Conservation (phyloP, 1,284 basidiomycete genomes). For the Xerocomus amazonicus region DNA sequence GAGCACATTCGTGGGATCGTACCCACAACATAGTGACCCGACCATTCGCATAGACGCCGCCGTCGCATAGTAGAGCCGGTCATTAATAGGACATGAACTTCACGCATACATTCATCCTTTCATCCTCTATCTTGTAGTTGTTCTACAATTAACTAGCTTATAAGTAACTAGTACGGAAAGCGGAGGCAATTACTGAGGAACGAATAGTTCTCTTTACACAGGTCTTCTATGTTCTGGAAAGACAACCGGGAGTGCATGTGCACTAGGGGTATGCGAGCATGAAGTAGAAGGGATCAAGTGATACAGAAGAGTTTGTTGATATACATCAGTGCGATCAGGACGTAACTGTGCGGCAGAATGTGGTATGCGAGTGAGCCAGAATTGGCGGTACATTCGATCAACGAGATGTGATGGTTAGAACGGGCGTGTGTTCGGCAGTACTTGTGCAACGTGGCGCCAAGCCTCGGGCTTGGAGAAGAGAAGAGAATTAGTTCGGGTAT, state of each 20-base stretch:
- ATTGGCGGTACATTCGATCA: conserved; percentile 11
- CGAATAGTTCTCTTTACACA: neutral
- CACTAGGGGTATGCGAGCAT: neutral
- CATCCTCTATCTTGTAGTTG: neutral
- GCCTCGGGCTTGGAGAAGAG: conserved; percentile 23
- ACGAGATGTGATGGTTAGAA: conserved; percentile 6
- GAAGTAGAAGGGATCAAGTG: neutral
- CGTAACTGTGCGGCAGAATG: conserved; percentile 6
- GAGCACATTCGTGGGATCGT: conserved; percentile 61
- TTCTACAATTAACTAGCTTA: conserved; percentile 2
- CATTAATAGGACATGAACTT: neutral
- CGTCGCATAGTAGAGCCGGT: neutral
- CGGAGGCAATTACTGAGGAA: neutral
- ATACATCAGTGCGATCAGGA: neutral
- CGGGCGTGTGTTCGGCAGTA: neutral
- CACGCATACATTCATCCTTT: conserved; percentile 1
- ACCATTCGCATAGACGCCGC: neutral
- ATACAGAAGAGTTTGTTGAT: conserved; percentile 12
- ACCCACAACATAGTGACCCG: conserved; percentile 33
- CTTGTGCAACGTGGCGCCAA: conserved; percentile 12
- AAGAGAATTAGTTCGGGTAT: conserved; percentile 4
- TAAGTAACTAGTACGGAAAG: neutral
- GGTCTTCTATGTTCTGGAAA: neutral
- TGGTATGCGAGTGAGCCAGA: neutral
- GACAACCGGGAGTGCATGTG: neutral